A percentile compares a stretch with the other conserved stretches of the same genome.
Conservation (phyloP, 2,329 filamentous ascomycete genomes). For the Paradendryphiella salina region DNA sequence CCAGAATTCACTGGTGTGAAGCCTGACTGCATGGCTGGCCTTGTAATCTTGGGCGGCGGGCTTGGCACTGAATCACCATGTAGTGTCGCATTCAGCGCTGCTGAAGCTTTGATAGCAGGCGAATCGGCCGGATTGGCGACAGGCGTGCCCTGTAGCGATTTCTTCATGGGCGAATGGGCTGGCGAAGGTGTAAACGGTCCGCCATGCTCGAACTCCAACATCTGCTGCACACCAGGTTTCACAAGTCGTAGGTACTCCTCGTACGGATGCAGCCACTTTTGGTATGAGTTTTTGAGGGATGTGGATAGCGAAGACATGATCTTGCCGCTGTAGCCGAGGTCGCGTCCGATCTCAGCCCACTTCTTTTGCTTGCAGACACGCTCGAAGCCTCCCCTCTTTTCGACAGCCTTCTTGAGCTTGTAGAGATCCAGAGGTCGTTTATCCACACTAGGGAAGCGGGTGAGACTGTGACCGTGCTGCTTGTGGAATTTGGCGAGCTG, state of each 20-base stretch:
- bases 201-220: slow-evolving; percentile 89
- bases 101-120: slow-evolving; percentile 63
- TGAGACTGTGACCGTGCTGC: slow-evolving; percentile 91
- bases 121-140: slow-evolving; percentile 64
- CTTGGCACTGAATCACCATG: slow-evolving; percentile 43
- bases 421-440: slow-evolving; percentile 96
- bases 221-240: slow-evolving; percentile 95
- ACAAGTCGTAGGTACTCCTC: slow-evolving; percentile 90
- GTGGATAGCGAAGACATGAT: slow-evolving; percentile 99
- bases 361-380: slow-evolving; percentile 97
- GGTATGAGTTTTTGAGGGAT: slow-evolving; percentile 96
- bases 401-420: slow-evolving; percentile 94
- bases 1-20: slow-evolving; percentile 72
- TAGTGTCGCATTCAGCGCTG: slow-evolving; percentile 60
- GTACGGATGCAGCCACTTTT: slow-evolving; percentile 94
- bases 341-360: slow-evolving; percentile 97
- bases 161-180: slow-evolving; percentile 71
- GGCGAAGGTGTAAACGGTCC: slow-evolving; percentile 84
- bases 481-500: slow-evolving; percentile 96
- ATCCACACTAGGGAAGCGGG: slow-evolving; percentile 93
- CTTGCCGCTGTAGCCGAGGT: slow-evolving; percentile 96
- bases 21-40: slow-evolving; percentile 60
- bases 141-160: slow-evolving; percentile 54
- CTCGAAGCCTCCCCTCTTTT: slow-evolving; percentile 91
- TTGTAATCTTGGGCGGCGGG: slow-evolving; percentile 59